These are phyloP conservation scores for Aphanomyces invadans DNA, from an alignment of 352 stramenopile genomes.

Conservation along the genomic window DNA sequence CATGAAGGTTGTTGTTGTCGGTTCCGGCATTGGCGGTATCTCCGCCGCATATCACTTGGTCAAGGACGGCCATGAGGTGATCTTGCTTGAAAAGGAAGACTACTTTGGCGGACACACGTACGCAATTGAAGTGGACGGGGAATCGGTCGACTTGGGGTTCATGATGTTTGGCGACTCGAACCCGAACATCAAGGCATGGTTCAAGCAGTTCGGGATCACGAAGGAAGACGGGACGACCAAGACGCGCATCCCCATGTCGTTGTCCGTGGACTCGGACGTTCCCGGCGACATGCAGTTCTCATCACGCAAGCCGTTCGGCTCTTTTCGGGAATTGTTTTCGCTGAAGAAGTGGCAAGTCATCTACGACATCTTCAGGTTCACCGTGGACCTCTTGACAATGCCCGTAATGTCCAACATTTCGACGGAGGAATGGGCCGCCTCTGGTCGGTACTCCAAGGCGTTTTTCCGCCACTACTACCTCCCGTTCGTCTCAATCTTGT, in stretches of 20 bases:
- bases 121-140: conserved; percentile 79
- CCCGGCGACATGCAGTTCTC: conserved; percentile 79
- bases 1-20: conserved; percentile 83
- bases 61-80: conserved; percentile 76
- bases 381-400: conserved; percentile 80
- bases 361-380: conserved; percentile 82
- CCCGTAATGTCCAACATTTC: conserved; percentile 64
- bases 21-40: conserved; percentile 71
- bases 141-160: conserved; percentile 81
- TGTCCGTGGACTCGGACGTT: conserved; percentile 78
- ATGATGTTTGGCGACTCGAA: conserved; percentile 89
- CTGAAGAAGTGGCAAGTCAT: conserved; percentile 75
- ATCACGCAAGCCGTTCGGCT: conserved; percentile 65
- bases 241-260: conserved; percentile 82
- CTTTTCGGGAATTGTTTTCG: conserved; percentile 61
- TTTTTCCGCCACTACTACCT: conserved; percentile 87
- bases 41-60: conserved; percentile 77
- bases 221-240: conserved; percentile 78
- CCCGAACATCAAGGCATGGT: conserved; percentile 87
- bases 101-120: conserved; percentile 76
- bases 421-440: conserved; percentile 64
- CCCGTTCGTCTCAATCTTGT: conserved; percentile 79
- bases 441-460: conserved; percentile 65
- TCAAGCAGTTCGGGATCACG: conserved; percentile 77
- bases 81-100: conserved; percentile 76